Evolutionary conservation across 2,329 filamentous ascomycete genomes (phyloP), one percentile per base, ranked within the genome.

Genomic region (Sporothrix schenckii): DNA sequence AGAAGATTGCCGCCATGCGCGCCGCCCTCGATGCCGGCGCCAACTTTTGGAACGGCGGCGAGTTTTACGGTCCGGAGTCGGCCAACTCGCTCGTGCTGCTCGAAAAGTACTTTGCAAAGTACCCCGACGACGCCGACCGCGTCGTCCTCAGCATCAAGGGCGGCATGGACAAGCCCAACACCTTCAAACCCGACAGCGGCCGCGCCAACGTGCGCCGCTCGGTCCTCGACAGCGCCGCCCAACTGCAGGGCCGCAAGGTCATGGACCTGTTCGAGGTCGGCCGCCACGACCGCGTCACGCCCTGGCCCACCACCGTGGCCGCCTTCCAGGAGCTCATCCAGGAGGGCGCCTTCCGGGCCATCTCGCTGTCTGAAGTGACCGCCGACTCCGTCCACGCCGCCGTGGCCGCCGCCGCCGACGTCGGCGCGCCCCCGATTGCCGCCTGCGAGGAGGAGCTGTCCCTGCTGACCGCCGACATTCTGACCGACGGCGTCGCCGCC

Each of bases 131-230:
- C 73, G 87, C 88, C 9, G 80, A 84, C 66, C 87, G 88, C 75
- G 82, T 91, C 13, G 82, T 89, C 13, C 78, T 91, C 61, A 84
- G 83, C 74, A 83, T 91, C 76, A 91, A 91, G 79, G 88, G 88
- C 39, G 86, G 83, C 9, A 50, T 65, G 16, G 58, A 70, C 65
- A 68, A 66, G 63, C 71, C 70, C 49, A 65, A 61, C 53, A 70
- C 60, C 2, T 74, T 81, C 50, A 69, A 68, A 1, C 81, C 84
- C 0, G 84, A 89, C 74, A 84, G 86, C 24, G 85, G 83, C 4
- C 83, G 85, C 7, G 83, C 84, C 54, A 82, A 81, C 56, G 80
- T 90, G 24, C 84, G 87, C 44, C 81, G 81, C 50, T 88, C 85
- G 6, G 80, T 91, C 54, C 86, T 91, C 70, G 85, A 87, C 69